Evolutionary conservation across 164 flowering plant genomes (phyloP), one percentile per base, ranked within the genome.

Genomic region (Protea cynaroides): DNA sequence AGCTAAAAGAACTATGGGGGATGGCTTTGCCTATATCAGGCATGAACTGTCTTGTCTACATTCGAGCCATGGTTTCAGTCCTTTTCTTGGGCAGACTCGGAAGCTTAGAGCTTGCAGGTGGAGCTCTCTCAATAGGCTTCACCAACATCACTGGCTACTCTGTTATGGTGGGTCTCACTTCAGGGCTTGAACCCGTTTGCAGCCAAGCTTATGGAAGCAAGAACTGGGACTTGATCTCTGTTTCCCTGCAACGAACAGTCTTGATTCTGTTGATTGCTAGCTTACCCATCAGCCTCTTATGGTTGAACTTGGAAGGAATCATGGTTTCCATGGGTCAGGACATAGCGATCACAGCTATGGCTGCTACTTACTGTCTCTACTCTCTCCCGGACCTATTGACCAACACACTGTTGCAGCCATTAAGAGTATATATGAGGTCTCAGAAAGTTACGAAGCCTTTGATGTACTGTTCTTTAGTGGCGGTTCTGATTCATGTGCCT

Each of bases 71-170:
- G 57, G 91, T 91, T 4, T 93, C 97, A 1, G 87, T 89, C 21
- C 69, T 87, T n/a, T 93, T 88, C 77, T 61, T 93, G 25, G 98
- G 97, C 15, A 65, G 89, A n/a, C 79, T 90, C 1, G 98, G 98
- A 0, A 85, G 94, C 69, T 61, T 87, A 10, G 95, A 87, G 72
- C 86, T 94, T 0, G 94, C 98, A 40, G 98, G 98, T 0, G 97
- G 98, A 7, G 89, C 97, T 5, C 84, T 94, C 9, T 83, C 98
- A 9, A 87, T 94, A 52, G 88, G 97, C 25, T 90, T 93, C 78
- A 92, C 98, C 19, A 93, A 87, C 82, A 93, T 93, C 57, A 89
- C 98, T 3, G 99, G 98, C 19, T 91, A 90, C 85, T 94, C 97
- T 19, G 90, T 94, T 38, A 71, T 94, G 22, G 78, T 80, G 55